Evolutionary conservation across 352 stramenopile genomes (phyloP).

Genomic region (Phytophthora tentaculata): DNA sequence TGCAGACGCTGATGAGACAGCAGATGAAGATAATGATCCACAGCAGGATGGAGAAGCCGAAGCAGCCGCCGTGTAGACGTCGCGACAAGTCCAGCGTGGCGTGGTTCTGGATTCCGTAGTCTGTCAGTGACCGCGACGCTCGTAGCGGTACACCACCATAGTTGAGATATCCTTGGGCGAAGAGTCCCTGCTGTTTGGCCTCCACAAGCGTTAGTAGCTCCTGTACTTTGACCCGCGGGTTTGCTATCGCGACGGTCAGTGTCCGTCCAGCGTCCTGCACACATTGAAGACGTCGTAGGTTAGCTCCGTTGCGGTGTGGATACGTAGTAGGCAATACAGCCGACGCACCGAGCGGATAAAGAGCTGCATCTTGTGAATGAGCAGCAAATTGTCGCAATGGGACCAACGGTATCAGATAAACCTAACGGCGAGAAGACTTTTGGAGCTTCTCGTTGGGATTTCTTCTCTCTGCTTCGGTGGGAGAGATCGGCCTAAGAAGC

Average conservation of each 20-base stretch:
- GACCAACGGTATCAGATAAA: conserved; percentile 4
- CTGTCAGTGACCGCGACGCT: conserved; percentile 43
- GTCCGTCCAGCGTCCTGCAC: conserved; percentile 48
- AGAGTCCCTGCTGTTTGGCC: conserved; percentile 26
- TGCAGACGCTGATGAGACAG: conserved; percentile 75
- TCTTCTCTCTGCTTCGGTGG: conserved; percentile 8
- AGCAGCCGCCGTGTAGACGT: conserved; percentile 69
- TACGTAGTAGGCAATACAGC: not conserved
- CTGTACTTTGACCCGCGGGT: conserved; percentile 38
- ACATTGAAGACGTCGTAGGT: not conserved
- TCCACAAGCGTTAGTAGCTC: conserved; percentile 44
- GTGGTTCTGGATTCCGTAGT: conserved; percentile 77
- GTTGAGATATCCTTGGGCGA: conserved; percentile 45
- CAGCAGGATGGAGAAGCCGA: conserved; percentile 73
- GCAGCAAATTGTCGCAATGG: not conserved
- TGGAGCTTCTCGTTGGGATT: conserved; percentile 1
- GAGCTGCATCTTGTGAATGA: conserved; percentile 58
- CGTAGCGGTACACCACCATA: conserved; percentile 72
- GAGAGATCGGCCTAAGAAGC: not conserved
- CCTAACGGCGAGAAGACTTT: conserved; percentile 13
- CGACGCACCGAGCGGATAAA: conserved; percentile 64
- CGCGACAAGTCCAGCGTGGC: conserved; percentile 58
- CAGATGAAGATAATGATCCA: conserved; percentile 83
- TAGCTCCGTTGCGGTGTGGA: not conserved
- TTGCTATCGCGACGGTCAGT: conserved; percentile 43